Percentiles rank a stretch among this genome's conserved stretches.
These are phyloP conservation scores for Pseudogymnoascus sp. DNA, from an alignment of 2,329 filamentous ascomycete species.

Conservation along the genomic window DNA sequence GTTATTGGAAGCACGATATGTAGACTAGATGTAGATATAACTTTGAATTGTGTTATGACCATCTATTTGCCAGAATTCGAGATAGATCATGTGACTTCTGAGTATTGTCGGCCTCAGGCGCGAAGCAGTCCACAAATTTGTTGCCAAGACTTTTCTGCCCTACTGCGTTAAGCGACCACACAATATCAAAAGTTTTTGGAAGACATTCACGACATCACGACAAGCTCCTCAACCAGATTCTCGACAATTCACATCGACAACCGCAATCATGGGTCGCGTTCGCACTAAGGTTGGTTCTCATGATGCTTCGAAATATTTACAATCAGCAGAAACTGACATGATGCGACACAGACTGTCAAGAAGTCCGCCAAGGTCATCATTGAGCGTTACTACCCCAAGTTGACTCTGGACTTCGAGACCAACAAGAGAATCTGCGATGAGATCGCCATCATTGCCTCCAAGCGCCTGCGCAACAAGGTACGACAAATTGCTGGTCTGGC, in stretches of 20 bases:
- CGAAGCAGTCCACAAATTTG: neutral
- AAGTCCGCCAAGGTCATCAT: conserved; percentile 99
- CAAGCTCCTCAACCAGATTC: conserved; percentile 8
- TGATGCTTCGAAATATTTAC: conserved; percentile 18
- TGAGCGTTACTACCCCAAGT: conserved; percentile 94
- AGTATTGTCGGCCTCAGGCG: neutral
- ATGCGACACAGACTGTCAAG: conserved; percentile 53
- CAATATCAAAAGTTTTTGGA: conserved; percentile 1
- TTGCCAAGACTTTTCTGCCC: conserved; percentile 3
- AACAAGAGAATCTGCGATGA: conserved; percentile 99
- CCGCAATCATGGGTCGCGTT: conserved; percentile 35
- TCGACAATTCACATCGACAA: conserved; percentile 19
- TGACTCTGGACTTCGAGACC: conserved; percentile 99
- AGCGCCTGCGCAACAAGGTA: conserved; percentile 99
- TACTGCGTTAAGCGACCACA: conserved; percentile 5
- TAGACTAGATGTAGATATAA: conserved; percentile 7
- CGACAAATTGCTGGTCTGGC: conserved; percentile 5
- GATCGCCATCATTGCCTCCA: conserved; percentile 97
- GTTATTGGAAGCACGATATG: conserved; percentile 1
- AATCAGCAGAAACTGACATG: conserved; percentile 1
- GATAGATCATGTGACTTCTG: neutral
- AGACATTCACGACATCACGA: neutral
- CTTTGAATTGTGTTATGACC: neutral
- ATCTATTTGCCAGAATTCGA: neutral
- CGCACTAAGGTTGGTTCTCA: conserved; percentile 33